Percentiles rank a stretch among this genome's conserved stretches.
Conservation (phyloP, 768 basidiomycete genomes). For the Chalciporus sphaerocephalus region DNA sequence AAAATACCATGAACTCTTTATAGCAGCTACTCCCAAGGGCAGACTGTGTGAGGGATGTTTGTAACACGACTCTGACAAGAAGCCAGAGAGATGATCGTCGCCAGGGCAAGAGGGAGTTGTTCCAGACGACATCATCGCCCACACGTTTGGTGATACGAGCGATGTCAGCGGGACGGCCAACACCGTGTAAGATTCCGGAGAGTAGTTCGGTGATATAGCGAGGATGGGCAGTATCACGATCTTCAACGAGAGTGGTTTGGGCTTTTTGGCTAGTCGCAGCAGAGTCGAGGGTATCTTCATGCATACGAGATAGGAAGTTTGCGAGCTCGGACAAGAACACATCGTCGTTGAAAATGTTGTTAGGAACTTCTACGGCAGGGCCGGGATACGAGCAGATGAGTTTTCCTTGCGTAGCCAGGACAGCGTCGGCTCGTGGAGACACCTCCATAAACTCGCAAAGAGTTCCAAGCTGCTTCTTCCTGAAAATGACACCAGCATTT, state of each 20-base stretch:
- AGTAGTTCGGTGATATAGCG: slow-evolving; percentile 46
- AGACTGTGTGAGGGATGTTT: slow-evolving; percentile 25
- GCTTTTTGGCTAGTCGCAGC: slow-evolving; percentile 36
- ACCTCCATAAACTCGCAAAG: slow-evolving; percentile 45
- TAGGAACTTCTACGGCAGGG: slow-evolving; percentile 37
- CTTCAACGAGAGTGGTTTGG: slow-evolving; percentile 19
- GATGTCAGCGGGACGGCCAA: slow-evolving; percentile 19
- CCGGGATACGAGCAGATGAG: slow-evolving; percentile 44
- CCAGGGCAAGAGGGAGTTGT: slow-evolving; percentile 27
- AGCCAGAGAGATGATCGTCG: slow-evolving; percentile 37
- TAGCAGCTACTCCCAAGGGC: slow-evolving; percentile 28
- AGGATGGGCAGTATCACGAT: slow-evolving; percentile 30
- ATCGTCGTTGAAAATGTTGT: slow-evolving; percentile 23
- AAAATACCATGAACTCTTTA: slow-evolving; percentile 46
- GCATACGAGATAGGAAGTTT: slow-evolving; percentile 34
- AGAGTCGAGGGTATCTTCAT: slow-evolving; percentile 30
- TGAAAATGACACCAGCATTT: slow-evolving; percentile 45
- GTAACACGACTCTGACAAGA: slow-evolving; percentile 31
- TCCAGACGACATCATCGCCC: slow-evolving; percentile 29
- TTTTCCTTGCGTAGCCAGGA: slow-evolving; percentile 39
- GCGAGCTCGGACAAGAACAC: slow-evolving; percentile 35
- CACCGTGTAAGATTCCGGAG: slow-evolving; percentile 39
- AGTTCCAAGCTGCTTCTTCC: slow-evolving; percentile 19
- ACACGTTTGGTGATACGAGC: slow-evolving; percentile 31
- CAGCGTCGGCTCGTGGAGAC: slow-evolving; percentile 29